A percentile compares a stretch with the other conserved stretches of the same genome.
Conservation (phyloP, 495 filamentous ascomycete species). For the Aspergillus sclerotioniger region DNA sequence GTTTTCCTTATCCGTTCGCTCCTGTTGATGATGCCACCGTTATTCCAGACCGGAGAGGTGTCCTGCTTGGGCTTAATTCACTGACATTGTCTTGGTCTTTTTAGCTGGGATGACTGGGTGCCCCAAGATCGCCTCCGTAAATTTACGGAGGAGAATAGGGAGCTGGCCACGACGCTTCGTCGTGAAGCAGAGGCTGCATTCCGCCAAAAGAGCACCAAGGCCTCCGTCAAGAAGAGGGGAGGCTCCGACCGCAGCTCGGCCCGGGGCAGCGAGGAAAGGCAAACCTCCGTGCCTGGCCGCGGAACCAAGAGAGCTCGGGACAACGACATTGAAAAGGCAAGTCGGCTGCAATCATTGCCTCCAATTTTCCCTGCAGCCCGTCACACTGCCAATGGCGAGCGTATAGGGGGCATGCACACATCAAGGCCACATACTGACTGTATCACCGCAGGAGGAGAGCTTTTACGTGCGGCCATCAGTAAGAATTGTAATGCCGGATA, state of each 20-base stretch:
- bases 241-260: constrained; percentile 76
- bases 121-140: constrained; percentile 91
- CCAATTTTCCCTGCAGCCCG: background rate
- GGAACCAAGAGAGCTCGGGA: constrained; percentile 73
- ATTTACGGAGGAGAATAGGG: constrained; percentile 89
- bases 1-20: background rate
- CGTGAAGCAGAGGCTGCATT: constrained; percentile 42
- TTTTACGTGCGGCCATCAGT: constrained; percentile 78
- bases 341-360: constrained; percentile 29
- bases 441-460: constrained; percentile 66
- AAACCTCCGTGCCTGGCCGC: constrained; percentile 61
- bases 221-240: constrained; percentile 56
- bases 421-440: constrained; percentile 1
- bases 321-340: constrained; percentile 82
- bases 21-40: background rate
- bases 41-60: background rate
- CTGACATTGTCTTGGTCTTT: constrained; percentile 13
- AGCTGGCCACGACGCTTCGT: constrained; percentile 60
- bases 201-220: constrained; percentile 41
- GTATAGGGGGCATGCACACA: background rate
- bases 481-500: constrained; percentile 76
- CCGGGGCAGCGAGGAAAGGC: constrained; percentile 83
- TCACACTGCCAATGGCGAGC: background rate
- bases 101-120: constrained; percentile 97
- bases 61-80: constrained; percentile 9